These are phyloP conservation scores for Colletotrichum cereale DNA, from an alignment of 2,329 filamentous ascomycete species.

Conservation along the genomic window DNA sequence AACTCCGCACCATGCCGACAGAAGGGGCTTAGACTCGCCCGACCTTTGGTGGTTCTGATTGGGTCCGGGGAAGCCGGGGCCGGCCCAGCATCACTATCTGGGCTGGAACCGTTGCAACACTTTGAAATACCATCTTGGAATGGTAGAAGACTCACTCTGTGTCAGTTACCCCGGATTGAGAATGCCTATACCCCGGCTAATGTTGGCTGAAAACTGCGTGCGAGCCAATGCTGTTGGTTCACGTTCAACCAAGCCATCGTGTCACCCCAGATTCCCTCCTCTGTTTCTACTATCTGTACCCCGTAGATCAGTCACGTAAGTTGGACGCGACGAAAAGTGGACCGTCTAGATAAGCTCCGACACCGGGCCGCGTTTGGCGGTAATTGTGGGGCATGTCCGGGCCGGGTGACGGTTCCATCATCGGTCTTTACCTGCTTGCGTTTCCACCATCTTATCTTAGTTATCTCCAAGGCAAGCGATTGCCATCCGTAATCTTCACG, in stretches of 20 bases:
- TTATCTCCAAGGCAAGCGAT: neutral
- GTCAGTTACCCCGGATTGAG: slow-evolving; percentile 30
- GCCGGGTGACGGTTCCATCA: neutral
- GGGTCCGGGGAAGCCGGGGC: slow-evolving; percentile 37
- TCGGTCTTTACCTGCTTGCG: neutral
- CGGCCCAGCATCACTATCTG: slow-evolving; percentile 21
- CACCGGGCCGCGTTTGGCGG: slow-evolving; percentile 20
- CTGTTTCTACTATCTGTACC: too few species aligned
- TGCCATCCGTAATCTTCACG: neutral
- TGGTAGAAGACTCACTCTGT: slow-evolving; percentile 5
- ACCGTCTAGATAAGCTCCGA: slow-evolving; percentile 45
- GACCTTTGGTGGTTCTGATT: slow-evolving; percentile 2
- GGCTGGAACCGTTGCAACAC: slow-evolving; percentile 14
- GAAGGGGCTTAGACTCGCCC: slow-evolving; percentile 24
- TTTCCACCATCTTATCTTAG: neutral
- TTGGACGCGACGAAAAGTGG: slow-evolving; percentile 47
- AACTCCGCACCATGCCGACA: slow-evolving; percentile 16
- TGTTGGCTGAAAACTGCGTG: slow-evolving; percentile 18
- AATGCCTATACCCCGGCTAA: slow-evolving; percentile 13
- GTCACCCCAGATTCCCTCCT: slow-evolving; percentile 18
- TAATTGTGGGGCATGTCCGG: slow-evolving; percentile 17
- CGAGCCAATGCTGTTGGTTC: slow-evolving; percentile 22
- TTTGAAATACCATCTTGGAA: slow-evolving; percentile 13
- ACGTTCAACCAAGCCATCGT: neutral
- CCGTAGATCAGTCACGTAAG: too few species aligned